Evolutionary conservation across 2,329 filamentous ascomycete genomes (phyloP).

Genomic region (Cladorrhinum sp.): DNA sequence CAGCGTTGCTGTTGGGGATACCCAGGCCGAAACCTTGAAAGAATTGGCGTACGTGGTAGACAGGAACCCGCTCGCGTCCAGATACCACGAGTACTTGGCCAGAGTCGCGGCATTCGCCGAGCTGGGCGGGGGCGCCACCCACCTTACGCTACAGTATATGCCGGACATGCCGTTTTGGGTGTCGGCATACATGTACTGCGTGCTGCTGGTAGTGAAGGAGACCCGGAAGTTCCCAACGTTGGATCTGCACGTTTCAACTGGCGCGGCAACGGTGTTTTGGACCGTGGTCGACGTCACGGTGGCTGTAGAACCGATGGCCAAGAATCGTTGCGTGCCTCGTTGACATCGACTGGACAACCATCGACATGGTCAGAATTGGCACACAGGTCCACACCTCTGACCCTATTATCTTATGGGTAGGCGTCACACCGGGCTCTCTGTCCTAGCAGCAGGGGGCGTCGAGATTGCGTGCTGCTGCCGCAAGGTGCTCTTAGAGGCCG

Average conservation of each 20-base stretch:
- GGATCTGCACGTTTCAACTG: neutral
- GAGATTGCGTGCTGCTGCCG: too few species aligned
- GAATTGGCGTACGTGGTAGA: neutral
- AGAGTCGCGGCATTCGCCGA: too few species aligned
- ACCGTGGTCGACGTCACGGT: slow-evolving; percentile 1
- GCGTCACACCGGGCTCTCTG: too few species aligned
- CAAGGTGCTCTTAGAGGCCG: too few species aligned
- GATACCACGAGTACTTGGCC: neutral
- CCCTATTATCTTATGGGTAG: too few species aligned
- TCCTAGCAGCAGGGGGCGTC: too few species aligned
- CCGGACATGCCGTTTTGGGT: neutral
- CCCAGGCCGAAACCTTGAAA: neutral
- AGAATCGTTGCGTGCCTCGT: too few species aligned
- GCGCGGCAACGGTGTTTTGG: neutral
- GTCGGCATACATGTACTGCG: neutral
- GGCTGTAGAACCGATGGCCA: neutral
- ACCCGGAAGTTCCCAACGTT: neutral
- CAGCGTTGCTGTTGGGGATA: neutral
- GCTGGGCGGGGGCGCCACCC: neutral
- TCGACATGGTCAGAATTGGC: too few species aligned
- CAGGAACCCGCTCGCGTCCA: neutral
- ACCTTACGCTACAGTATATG: neutral
- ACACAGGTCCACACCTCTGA: too few species aligned
- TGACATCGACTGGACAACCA: too few species aligned
- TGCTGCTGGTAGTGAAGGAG: neutral